Conservation (phyloP, 73 alveolate species). For the Stentor coeruleus region DNA sequence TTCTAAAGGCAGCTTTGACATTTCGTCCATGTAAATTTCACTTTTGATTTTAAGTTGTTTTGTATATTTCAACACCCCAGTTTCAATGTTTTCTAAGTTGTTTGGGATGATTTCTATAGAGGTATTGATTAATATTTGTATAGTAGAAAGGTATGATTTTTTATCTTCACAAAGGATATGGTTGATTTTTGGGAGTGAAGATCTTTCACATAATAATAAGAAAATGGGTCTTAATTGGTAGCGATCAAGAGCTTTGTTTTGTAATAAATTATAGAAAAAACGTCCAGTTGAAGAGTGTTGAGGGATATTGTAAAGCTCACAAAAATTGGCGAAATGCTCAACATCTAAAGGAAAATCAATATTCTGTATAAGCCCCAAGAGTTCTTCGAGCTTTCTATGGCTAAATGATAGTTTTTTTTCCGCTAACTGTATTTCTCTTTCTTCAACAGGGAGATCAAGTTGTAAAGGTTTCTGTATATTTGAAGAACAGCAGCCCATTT, state of each 20-base stretch:
- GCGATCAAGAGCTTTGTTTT: not conserved
- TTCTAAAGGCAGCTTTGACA: too few species aligned
- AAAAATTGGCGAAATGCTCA: not conserved
- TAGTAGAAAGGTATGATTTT: not conserved
- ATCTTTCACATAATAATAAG: not conserved
- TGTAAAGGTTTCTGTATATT: not conserved
- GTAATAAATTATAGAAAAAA: too few species aligned
- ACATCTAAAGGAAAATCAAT: not conserved
- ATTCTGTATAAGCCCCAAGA: not conserved
- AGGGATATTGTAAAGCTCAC: not conserved
- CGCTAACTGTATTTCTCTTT: not conserved
- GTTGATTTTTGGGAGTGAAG: not conserved
- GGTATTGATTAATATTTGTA: not conserved
- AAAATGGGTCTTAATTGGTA: not conserved
- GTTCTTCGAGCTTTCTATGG: not conserved
- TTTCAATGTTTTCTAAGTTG: not conserved
- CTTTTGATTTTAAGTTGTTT: not conserved
- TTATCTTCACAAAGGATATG: not conserved
- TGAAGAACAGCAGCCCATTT: not conserved
- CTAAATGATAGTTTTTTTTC: not conserved
- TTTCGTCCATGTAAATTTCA: not conserved
- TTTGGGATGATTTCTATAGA: not conserved
- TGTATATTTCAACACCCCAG: not conserved
- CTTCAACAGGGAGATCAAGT: not conserved
- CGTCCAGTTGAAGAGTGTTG: not conserved